Evolutionary conservation across 176 grass and related monocot genomes (phyloP).

Genomic region (Triticum monococcum): DNA sequence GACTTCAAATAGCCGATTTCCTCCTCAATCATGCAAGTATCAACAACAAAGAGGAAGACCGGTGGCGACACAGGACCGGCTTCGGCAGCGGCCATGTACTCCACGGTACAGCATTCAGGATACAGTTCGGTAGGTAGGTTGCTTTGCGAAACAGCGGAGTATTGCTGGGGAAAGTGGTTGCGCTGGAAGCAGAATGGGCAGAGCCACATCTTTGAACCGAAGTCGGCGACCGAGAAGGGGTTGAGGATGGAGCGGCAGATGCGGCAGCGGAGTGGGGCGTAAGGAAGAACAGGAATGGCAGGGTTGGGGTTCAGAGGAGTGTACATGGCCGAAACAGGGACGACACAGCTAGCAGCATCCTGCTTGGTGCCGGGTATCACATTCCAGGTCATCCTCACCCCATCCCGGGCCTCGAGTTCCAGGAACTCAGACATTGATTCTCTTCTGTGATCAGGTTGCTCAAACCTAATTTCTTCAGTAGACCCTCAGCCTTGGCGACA

Average conservation of each 20-base stretch:
- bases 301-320: constrained; percentile 77
- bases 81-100: constrained; percentile 59
- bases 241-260: constrained; percentile 87
- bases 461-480: neutral
- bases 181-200: constrained; percentile 97
- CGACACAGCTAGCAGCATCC: constrained; percentile 57
- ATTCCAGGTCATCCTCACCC: constrained; percentile 96
- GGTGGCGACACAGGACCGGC: constrained; percentile 45
- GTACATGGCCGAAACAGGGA: constrained; percentile 77
- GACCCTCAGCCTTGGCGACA: neutral
- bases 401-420: constrained; percentile 79
- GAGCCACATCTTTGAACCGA: constrained; percentile 80
- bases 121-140: constrained; percentile 85
- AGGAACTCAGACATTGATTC: constrained; percentile 79
- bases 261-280: constrained; percentile 72
- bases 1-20: constrained; percentile 89
- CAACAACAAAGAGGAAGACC: constrained; percentile 94
- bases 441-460: constrained; percentile 37
- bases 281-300: constrained; percentile 64
- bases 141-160: constrained; percentile 64
- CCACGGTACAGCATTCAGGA: constrained; percentile 73
- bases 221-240: constrained; percentile 81
- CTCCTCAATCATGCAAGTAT: constrained; percentile 95
- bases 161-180: constrained; percentile 85
- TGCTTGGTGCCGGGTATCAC: constrained; percentile 82